phyloP scores from a whole-genome alignment of 176 grass and related monocot genomes.

The Eragrostis curvula region DNA sequence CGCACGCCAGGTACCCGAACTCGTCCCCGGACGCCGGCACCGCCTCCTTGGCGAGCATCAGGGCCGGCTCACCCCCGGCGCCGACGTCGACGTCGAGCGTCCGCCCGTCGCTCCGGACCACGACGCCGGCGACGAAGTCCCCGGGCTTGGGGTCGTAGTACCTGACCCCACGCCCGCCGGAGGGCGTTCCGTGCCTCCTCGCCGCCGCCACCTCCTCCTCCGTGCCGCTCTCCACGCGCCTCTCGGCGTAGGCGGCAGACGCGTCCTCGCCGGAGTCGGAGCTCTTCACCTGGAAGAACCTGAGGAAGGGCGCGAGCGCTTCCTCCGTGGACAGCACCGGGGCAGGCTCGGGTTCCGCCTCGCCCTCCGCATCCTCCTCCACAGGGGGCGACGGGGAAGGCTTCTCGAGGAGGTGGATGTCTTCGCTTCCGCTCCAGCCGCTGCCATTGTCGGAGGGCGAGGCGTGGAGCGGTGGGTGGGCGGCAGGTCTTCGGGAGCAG shows the following conservation, averaged over 20 bases:
- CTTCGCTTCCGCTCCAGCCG: constrained; percentile 13
- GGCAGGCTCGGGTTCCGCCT: constrained; percentile 21
- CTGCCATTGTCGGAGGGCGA: neutral
- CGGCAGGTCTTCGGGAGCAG: neutral
- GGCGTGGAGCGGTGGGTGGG: constrained; percentile 23
- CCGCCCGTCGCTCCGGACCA: constrained; percentile 63
- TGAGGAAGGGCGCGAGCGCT: constrained; percentile 71
- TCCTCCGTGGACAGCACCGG: constrained; percentile 44
- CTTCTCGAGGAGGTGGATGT: constrained; percentile 74
- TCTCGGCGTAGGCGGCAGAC: neutral
- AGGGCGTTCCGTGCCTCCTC: neutral
- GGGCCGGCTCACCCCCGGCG: constrained; percentile 50
- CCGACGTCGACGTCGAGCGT: constrained; percentile 71
- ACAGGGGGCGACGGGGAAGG: constrained; percentile 35
- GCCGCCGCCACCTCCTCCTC: constrained; percentile 6
- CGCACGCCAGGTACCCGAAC: constrained; percentile 51
- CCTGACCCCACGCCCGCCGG: constrained; percentile 26
- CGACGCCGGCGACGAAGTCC: constrained; percentile 77
- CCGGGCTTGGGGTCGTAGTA: constrained; percentile 77
- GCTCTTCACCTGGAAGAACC: constrained; percentile 65
- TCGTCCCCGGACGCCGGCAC: constrained; percentile 62
- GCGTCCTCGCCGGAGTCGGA: constrained; percentile 13
- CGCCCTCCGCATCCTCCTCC: neutral
- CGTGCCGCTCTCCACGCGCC: neutral
- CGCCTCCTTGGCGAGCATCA: constrained; percentile 81